Percentiles rank a stretch among this genome's conserved stretches.
phyloP scores from a whole-genome alignment of 192 early-diverging fungal species.

The Linnemannia schmuckeri region DNA sequence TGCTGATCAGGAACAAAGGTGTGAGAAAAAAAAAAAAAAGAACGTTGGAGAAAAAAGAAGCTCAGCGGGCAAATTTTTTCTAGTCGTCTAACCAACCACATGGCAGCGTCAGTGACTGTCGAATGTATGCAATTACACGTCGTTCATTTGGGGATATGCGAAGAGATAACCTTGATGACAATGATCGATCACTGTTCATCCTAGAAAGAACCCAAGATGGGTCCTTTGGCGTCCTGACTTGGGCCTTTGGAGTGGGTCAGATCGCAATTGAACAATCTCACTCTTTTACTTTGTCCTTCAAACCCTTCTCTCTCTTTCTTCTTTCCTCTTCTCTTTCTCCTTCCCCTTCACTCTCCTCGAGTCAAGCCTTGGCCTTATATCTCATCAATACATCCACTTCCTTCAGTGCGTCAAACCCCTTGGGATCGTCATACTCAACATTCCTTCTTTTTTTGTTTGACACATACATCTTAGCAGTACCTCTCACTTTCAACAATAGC shows the following conservation, averaged over 20 bases:
- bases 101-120: background rate
- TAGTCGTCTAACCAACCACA: background rate
- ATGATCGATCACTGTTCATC: background rate
- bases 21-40: background rate
- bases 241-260: background rate
- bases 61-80: background rate
- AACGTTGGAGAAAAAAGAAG: background rate
- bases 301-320: background rate
- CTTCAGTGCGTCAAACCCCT: background rate
- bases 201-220: background rate
- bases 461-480: background rate
- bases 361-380: background rate
- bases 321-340: background rate
- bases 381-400: background rate
- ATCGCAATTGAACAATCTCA: background rate
- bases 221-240: background rate
- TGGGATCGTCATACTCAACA: background rate
- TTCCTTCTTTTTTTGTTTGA: background rate
- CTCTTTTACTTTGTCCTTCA: background rate
- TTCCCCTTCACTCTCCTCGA: background rate
- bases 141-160: background rate
- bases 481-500: background rate
- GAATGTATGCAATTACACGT: background rate
- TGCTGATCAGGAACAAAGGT: conserved; percentile 4
- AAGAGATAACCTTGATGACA: background rate